These are phyloP conservation scores for Pueraria montana DNA, from an alignment of 306 rosid genomes.

Conservation along the genomic window DNA sequence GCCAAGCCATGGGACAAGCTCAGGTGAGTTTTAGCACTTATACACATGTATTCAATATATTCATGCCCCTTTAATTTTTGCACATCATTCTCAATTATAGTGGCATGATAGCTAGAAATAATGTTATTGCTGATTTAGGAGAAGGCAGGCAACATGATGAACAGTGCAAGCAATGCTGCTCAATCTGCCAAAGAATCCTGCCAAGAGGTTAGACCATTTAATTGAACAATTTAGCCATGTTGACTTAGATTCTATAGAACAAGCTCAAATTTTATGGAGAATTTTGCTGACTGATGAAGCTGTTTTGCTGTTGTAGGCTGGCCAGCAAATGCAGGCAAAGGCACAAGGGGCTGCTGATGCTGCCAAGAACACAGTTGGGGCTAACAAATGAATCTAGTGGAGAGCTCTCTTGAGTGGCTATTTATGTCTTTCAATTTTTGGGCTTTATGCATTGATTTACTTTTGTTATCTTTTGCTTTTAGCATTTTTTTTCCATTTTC, in stretches of 20 bases:
- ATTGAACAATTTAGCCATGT: neutral
- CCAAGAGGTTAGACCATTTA: slow-evolving; percentile 50
- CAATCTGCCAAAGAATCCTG: slow-evolving; percentile 58
- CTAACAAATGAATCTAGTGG: slow-evolving; percentile 37
- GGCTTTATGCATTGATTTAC: neutral
- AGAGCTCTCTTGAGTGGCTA: slow-evolving; percentile 10
- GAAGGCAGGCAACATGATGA: slow-evolving; percentile 54
- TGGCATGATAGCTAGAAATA: neutral
- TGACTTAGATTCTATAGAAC: neutral
- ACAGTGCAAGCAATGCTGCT: slow-evolving; percentile 51
- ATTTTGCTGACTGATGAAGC: neutral
- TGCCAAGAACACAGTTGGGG: slow-evolving; percentile 45
- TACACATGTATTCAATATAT: neutral
- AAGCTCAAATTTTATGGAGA: slow-evolving; percentile 3
- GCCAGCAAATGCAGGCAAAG: slow-evolving; percentile 49
- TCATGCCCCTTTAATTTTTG: neutral
- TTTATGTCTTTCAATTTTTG: neutral
- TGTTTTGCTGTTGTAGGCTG: slow-evolving; percentile 50
- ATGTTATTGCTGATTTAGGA: slow-evolving; percentile 50
- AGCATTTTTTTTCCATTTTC: neutral
- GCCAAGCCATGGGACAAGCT: slow-evolving; percentile 60
- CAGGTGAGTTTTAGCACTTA: slow-evolving; percentile 37
- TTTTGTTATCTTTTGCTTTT: neutral
- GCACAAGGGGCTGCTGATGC: slow-evolving; percentile 49
- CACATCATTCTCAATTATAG: neutral